Evolutionary conservation across 1,284 basidiomycete genomes (phyloP).

Genomic region (Tilletia indica): DNA sequence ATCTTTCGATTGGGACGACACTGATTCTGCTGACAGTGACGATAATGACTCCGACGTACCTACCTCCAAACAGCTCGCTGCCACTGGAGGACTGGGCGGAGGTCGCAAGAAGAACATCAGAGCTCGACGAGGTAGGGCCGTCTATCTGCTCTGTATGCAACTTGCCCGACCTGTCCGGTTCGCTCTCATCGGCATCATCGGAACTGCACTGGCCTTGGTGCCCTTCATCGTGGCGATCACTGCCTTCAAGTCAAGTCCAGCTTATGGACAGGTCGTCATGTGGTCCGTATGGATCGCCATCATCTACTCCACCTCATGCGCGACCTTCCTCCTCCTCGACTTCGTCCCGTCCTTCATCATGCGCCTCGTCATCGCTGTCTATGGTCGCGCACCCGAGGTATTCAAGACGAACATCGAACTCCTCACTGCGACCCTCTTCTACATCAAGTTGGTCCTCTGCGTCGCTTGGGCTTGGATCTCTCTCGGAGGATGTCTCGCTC

Average conservation of each 20-base stretch:
- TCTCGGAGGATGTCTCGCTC: conserved; percentile 43
- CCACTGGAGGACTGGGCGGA: conserved; percentile 11
- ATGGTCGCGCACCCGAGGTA: conserved; percentile 44
- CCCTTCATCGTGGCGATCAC: conserved; percentile 50
- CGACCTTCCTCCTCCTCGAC: conserved; percentile 47
- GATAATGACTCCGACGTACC: conserved; percentile 23
- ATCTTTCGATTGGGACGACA: conserved; percentile 52
- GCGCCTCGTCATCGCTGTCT: conserved; percentile 43
- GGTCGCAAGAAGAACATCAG: conserved; percentile 30
- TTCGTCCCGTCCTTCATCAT: conserved; percentile 39
- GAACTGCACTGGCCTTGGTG: conserved; percentile 41
- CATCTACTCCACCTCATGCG: conserved; percentile 47
- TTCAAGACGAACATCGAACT: conserved; percentile 47
- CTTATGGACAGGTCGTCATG: conserved; percentile 36
- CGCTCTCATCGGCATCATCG: conserved; percentile 39
- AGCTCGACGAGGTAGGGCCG: conserved; percentile 38
- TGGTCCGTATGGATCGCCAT: conserved; percentile 54
- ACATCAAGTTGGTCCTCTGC: conserved; percentile 49
- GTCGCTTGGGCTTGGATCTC: conserved; percentile 54
- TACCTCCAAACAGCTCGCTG: conserved; percentile 16
- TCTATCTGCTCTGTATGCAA: conserved; percentile 43
- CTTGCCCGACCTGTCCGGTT: conserved; percentile 50
- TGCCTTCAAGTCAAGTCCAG: conserved; percentile 27
- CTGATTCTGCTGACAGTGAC: conserved; percentile 34
- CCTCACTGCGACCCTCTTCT: conserved; percentile 41